Evolutionary conservation across 768 basidiomycete genomes (phyloP), one percentile per base, ranked within the genome.

Genomic region (Lactarius sp.): DNA sequence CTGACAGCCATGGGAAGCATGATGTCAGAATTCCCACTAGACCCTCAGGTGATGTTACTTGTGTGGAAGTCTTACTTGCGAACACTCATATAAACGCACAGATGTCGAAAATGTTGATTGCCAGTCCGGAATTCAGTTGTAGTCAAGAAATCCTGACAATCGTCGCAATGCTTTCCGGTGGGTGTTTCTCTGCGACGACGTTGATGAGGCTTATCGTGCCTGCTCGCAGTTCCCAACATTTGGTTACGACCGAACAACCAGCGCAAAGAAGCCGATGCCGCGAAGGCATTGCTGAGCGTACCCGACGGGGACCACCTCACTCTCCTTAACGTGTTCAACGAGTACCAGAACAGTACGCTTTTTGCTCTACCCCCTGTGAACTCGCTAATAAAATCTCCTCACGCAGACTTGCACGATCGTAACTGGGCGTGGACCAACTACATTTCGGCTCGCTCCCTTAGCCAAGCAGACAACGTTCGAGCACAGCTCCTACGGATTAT

Each of bases 1-100:
- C 74, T 99, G 61, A 98, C 97, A 0, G 75, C 85, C 0, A 77
- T 98, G 8, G 97, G 97, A 4, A 79, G 76, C 42, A 88, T 93
- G 64, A 98, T 98, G 96, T 96, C 97, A 0, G 94, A 98, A 69
- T 98, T 98, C 79, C 97, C 96, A 13, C 81, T 99, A n/a, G 97
- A 98, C 74, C 97, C 96, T 46, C 95, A 95, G 80, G 91, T 90
- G 68, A 10, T 12, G 31, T 31, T 34, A 8, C 9, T n/a, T 7
- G 8, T 13, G 1, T 22, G 47, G 22, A 13, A 9, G 31, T n/a
- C 50, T 31, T 54, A 46, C n/a, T 22, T 12, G 20, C 50, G 20
- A 16, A 31, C 18, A 13, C 36, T 51, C 33, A 58, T 16, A 18
- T 14, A 16, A 7, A 33, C 60, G 12, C 14, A 37, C 66, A 92